A percentile compares a stretch with the other conserved stretches of the same genome.
These are phyloP conservation scores for Rhytidiadelphus loreus DNA, from an alignment of 225 moss, liverwort and hornwort species.

Conservation along the genomic window DNA sequence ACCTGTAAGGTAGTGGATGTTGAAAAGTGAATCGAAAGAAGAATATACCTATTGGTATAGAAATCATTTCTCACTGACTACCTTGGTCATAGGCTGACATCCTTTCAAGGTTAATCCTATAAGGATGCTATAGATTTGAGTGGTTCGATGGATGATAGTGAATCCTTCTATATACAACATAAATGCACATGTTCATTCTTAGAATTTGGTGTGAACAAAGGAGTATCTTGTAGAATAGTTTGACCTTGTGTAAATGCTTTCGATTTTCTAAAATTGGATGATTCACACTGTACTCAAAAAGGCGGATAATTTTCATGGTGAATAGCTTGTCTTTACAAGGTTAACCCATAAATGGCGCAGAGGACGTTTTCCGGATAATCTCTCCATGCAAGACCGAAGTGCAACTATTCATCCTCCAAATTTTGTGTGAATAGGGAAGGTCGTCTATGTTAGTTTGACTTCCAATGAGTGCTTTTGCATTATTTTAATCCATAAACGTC, in stretches of 20 bases:
- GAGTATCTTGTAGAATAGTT: fast-evolving
- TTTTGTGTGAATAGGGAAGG: too few species aligned
- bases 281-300: fast-evolving
- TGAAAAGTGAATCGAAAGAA: neutral
- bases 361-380: too few species aligned
- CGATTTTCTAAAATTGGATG: fast-evolving
- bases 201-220: neutral
- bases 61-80: neutral
- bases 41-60: neutral
- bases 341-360: too few species aligned
- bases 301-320: fast-evolving
- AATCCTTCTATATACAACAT: neutral
- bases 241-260: neutral
- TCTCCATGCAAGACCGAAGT: too few species aligned
- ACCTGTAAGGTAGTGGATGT: fast-evolving
- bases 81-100: fast-evolving
- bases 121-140: fast-evolving
- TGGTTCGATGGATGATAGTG: neutral
- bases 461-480: too few species aligned
- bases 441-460: too few species aligned
- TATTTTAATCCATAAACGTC: too few species aligned
- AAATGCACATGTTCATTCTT: neutral
- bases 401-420: too few species aligned
- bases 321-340: fast-evolving
- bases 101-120: neutral